Conservation (phyloP, 192 early-diverging fungal species). For the Coemansia sp. region DNA sequence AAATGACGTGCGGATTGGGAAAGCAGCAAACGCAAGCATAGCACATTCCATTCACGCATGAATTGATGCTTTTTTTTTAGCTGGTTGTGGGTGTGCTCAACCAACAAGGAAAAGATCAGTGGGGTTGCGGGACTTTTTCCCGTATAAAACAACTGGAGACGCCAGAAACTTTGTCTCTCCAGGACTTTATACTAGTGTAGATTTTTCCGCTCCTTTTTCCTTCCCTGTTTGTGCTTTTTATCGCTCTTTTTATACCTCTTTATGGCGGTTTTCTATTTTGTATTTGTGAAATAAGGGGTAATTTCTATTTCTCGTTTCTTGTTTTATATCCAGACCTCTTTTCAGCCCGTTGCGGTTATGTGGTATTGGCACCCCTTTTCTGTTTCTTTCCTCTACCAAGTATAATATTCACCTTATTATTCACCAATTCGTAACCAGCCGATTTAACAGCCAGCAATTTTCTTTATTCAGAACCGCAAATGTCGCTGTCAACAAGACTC, state of each 20-base stretch:
- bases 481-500: slow-evolving; percentile 24
- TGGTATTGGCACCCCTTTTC: not conserved
- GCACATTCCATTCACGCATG: no score
- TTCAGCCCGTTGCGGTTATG: not conserved
- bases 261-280: not conserved
- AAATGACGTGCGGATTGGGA: not conserved
- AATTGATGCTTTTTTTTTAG: no score
- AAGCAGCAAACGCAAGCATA: no score
- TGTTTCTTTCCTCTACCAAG: slow-evolving; percentile 9
- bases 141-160: not conserved
- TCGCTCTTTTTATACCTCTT: not conserved
- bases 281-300: not conserved
- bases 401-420: not conserved
- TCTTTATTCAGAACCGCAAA: slow-evolving; percentile 1
- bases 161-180: not conserved
- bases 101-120: not conserved
- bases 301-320: not conserved
- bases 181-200: not conserved
- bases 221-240: slow-evolving; percentile 5
- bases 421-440: not conserved
- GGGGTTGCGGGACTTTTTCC: not conserved
- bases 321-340: not conserved
- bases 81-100: no score
- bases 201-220: slow-evolving; percentile 5
- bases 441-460: not conserved